phyloP scores from a whole-genome alignment of 2,329 filamentous ascomycete species.

The Pseudopithomyces chartarum region DNA sequence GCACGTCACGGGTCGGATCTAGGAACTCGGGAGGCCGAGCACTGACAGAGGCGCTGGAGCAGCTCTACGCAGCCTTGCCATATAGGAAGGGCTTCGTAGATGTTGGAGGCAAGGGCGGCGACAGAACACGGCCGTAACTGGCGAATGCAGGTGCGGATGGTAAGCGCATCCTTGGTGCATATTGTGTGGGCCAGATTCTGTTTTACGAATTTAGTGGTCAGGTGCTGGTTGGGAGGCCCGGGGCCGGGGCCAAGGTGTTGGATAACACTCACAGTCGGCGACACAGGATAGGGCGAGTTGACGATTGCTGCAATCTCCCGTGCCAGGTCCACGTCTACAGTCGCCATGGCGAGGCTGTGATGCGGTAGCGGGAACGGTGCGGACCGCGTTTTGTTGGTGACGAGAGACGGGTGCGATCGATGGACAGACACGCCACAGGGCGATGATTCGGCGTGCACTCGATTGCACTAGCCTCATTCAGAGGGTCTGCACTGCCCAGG shows the following conservation, averaged over 20 bases:
- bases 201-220: constrained; percentile 17
- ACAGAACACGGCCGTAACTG: constrained; percentile 56
- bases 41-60: constrained; percentile 55
- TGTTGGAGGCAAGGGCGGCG: constrained; percentile 44
- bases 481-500: no score
- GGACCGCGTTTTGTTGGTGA: neutral
- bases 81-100: constrained; percentile 57
- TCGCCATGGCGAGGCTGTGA: constrained; percentile 18
- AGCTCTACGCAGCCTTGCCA: constrained; percentile 58
- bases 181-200: constrained; percentile 46
- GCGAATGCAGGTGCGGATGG: constrained; percentile 52
- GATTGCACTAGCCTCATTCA: no score
- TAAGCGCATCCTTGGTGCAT: constrained; percentile 34
- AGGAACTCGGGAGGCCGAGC: constrained; percentile 6
- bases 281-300: constrained; percentile 56
- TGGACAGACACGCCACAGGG: no score
- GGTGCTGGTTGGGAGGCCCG: constrained; percentile 13
- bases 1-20: neutral
- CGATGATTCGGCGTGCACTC: no score
- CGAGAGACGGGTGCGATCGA: neutral
- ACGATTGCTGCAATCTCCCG: constrained; percentile 54
- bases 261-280: constrained; percentile 51
- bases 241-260: constrained; percentile 3
- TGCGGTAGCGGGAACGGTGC: neutral
- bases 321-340: constrained; percentile 32